Percentiles rank a stretch among this genome's conserved stretches.
phyloP scores from a whole-genome alignment of 371 early-diverging fungal genomes.

The Funneliformis caledonium region DNA sequence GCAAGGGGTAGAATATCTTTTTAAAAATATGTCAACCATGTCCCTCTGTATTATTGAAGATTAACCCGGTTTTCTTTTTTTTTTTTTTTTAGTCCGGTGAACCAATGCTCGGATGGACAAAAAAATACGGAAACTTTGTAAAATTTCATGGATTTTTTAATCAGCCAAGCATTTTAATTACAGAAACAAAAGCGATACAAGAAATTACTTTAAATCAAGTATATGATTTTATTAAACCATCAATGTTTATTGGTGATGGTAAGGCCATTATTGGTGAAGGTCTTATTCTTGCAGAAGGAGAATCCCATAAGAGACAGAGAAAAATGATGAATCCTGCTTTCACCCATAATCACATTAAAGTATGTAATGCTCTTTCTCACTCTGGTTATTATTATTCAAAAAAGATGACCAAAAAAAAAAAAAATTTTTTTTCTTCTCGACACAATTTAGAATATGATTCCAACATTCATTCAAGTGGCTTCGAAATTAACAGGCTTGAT shows the following conservation, averaged over 20 bases:
- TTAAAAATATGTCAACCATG: background rate
- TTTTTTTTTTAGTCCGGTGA: background rate
- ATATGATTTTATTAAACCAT: background rate
- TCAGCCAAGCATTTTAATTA: background rate
- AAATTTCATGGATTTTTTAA: background rate
- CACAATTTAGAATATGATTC: conserved; percentile 46
- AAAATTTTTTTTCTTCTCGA: background rate
- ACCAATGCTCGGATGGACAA: background rate
- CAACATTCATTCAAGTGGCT: conserved; percentile 51
- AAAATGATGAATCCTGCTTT: conserved; percentile 74
- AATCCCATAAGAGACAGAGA: conserved; percentile 64
- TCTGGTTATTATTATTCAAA: no score
- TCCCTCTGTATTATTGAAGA: background rate
- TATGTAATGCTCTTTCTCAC: background rate
- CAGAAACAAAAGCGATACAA: background rate
- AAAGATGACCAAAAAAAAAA: no score
- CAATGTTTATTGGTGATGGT: conserved; percentile 36
- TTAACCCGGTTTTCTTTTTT: no score
- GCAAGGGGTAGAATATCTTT: background rate
- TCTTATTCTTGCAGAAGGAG: conserved; percentile 62
- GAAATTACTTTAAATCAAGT: background rate
- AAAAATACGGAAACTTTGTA: background rate
- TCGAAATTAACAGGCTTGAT: conserved; percentile 47
- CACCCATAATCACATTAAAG: conserved; percentile 53
- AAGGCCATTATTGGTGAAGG: conserved; percentile 58